Percentiles rank a stretch among this genome's conserved stretches.
These are phyloP conservation scores for Thelephora aurantiotincta DNA, from an alignment of 768 basidiomycete species.

Conservation along the genomic window DNA sequence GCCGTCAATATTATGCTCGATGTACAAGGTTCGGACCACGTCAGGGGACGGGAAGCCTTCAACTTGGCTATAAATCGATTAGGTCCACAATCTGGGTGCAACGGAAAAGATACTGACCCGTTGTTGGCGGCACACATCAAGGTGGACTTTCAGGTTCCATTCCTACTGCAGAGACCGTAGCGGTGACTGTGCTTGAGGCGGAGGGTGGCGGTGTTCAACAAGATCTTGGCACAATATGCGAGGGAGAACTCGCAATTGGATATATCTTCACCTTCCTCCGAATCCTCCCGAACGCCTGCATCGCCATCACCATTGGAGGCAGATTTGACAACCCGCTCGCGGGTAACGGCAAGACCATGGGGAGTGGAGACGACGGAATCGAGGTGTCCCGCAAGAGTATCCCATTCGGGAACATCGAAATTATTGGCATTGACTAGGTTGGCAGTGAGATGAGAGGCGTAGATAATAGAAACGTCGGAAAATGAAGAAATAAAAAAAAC, in stretches of 20 bases:
- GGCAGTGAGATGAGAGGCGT: too few relatives aligned
- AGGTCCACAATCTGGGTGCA: too few relatives aligned
- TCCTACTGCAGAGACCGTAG: too few relatives aligned
- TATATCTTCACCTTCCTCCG: constrained; percentile 96
- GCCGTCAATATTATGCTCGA: too few relatives aligned
- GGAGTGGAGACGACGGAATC: constrained; percentile 53
- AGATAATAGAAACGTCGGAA: too few relatives aligned
- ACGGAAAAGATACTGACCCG: too few relatives aligned
- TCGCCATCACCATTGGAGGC: constrained; percentile 66
- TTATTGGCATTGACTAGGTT: constrained; percentile 83
- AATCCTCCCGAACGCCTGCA: constrained; percentile 64
- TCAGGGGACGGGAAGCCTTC: constrained; percentile 98
- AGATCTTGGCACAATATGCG: too few relatives aligned
- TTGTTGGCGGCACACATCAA: constrained; percentile 90
- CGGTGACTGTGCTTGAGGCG: too few relatives aligned
- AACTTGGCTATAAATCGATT: constrained; percentile 76
- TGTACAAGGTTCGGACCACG: too few relatives aligned
- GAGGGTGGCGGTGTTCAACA: too few relatives aligned
- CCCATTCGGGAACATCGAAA: constrained; percentile 82
- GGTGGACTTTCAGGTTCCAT: constrained; percentile 95
- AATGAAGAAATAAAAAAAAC: too few relatives aligned
- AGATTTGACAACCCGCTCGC: constrained; percentile 84
- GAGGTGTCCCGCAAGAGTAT: too few relatives aligned
- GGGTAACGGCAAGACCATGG: constrained; percentile 51
- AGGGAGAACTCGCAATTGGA: constrained; percentile 99